phyloP scores from a whole-genome alignment of 306 rosid genomes.

The Pyrus bretschneideri region DNA sequence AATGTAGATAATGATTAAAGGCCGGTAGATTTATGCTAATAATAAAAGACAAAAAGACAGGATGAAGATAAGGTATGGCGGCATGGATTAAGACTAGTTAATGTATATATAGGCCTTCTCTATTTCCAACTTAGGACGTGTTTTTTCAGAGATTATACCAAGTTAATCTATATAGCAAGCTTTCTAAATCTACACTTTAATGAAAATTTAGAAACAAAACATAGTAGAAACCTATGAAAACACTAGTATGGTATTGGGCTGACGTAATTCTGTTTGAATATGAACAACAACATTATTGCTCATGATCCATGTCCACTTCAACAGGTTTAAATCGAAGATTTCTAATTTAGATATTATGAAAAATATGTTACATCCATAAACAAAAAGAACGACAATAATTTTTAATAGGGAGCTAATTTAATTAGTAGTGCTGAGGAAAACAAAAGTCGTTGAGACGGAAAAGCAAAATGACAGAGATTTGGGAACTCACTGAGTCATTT shows the following conservation, averaged over 20 bases:
- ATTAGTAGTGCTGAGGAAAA: neutral
- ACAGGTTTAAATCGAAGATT: neutral
- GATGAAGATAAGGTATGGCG: conserved; percentile 3
- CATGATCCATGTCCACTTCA: neutral
- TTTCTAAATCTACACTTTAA: neutral
- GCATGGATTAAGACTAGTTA: conserved; percentile 6
- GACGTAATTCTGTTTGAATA: neutral
- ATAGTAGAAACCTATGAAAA: neutral
- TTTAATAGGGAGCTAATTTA: neutral
- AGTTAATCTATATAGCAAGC: neutral
- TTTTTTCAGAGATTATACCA: neutral
- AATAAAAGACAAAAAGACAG: neutral
- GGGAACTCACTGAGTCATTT: conserved; percentile 56
- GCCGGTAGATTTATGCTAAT: neutral
- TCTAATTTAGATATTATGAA: neutral
- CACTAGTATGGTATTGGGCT: neutral
- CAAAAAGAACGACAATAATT: neutral
- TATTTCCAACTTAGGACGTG: neutral
- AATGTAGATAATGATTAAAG: neutral
- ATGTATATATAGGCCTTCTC: neutral
- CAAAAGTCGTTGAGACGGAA: neutral
- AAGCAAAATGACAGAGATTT: neutral
- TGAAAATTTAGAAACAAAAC: neutral
- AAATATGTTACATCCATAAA: neutral
- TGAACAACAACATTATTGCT: neutral